Base-by-base conservation (phyloP, 345 rosid genomes). In the Erysimum cheiranthoides region DNA sequence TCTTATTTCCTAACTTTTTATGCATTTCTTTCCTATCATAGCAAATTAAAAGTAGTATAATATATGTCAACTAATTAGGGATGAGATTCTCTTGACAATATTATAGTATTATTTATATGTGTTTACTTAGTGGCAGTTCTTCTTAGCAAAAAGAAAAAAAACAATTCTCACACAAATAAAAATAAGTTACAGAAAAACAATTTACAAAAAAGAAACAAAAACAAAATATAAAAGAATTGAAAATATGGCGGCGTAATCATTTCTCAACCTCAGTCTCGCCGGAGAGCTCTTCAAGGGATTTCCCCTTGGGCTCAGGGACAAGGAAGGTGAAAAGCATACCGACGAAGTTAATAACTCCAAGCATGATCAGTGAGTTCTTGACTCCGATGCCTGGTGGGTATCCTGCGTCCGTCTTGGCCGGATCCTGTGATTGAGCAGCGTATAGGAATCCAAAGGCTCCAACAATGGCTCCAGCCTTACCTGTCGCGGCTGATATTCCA, bases 401-500 rank as follows among this genome's bases (percentile, higher is more conserved):
- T 18, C 86, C 86, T 10, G 82, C 84, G 11, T 86, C 88, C 3
- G 77, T 73, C 78, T 86, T 78, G 4, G 16, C 16, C 27, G 56
- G 32, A 47, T 76, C 71, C 18, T 65, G 70, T 68, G 73, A 68
- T 54, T 88, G 95, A 0, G 80, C 85, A 0, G 87, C 85, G 0
- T 86, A 88, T 59, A 88, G 8, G 77, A 87, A 90, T 2, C 93
- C 93, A 3, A 91, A 91, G 2, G 92, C 86, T 10, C 93, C 93
- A 0, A 89, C 83, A 0, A 89, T 87, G 3, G 92, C 93, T 17
- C 93, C 89, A 0, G 86, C 86, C 71, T 90, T 87, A 4, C 96
- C 93, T 0, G 89, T 47, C 0, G 91, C 93, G 0, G 90, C 91
- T 10, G 92, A 88, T 79, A 88, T 88, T 4, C 96, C 93, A 1